These are phyloP conservation scores for Cyanidioschyzon merolae DNA, from an alignment of 23 red algal genomes.

Conservation along the genomic window DNA sequence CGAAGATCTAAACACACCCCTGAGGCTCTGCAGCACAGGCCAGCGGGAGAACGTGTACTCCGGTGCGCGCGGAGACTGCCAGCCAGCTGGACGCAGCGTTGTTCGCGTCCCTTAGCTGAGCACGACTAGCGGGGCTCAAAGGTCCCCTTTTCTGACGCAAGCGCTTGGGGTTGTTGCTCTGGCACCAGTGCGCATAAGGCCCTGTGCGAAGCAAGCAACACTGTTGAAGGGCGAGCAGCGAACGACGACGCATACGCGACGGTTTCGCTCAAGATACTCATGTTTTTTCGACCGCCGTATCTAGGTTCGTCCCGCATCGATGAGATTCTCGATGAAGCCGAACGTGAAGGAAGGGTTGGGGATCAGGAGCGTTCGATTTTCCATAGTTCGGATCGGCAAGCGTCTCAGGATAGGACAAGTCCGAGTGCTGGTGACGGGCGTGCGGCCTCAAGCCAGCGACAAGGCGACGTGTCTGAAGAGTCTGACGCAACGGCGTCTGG, in stretches of 20 bases:
- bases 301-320: slow-evolving; percentile 5
- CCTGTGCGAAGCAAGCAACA: no score
- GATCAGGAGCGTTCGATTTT: not conserved
- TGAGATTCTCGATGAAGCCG: not conserved
- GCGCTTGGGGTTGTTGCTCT: no score
- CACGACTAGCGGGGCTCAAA: no score
- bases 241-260: not conserved
- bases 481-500: not conserved
- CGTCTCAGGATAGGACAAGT: not conserved
- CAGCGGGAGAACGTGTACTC: no score
- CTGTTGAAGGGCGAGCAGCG: no score
- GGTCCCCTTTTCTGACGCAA: no score
- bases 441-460: not conserved
- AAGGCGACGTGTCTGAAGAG: not conserved
- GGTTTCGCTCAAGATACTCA: not conserved
- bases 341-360: not conserved
- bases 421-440: not conserved
- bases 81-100: no score
- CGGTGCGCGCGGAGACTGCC: no score
- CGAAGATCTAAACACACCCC: no score
- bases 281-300: slow-evolving; percentile 12
- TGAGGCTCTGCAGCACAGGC: no score
- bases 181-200: no score
- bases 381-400: not conserved
- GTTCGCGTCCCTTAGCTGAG: no score